Evolutionary conservation across 2,329 filamentous ascomycete genomes (phyloP), one percentile per base, ranked within the genome.

Genomic region (Geosmithia flava): DNA sequence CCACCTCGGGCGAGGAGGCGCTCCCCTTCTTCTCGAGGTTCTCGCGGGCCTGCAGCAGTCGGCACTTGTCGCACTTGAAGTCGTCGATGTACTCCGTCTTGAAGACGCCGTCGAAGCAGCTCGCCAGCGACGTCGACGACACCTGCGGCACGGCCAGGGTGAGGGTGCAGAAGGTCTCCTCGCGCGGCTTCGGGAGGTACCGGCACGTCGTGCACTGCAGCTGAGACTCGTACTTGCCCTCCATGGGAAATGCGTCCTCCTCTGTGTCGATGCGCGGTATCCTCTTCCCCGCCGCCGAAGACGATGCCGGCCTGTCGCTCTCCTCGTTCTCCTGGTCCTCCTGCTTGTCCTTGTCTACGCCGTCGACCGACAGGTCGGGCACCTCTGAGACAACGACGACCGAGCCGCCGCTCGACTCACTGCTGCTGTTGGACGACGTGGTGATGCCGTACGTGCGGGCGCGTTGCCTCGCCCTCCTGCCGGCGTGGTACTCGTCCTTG

Each of bases 61-160:
- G 81, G 60, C 93, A 98, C 66, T 82, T 86, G 58, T 96, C 93
- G 68, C 93, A 98, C 56, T 87, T 90, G 71, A 94, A 98, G 62
- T 95, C 93, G 53, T 97, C 91, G 54, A 98, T 96, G 61, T 89
- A 85, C 64, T 98, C 93, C 0, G 87, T 88, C 66, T 95, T 95
- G 55, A 98, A 83, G 65, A 96, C 83, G 41, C 86, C 86, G 58
- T 98, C 93, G 57, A 98, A 93, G 64, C 93, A 98, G 8, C 81
- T 75, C 59, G 85, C 89, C 16, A 98, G 74, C 0, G 87, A 84
- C 0, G 90, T 90, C 2, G 87, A 85, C 46, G 75, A 81, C 52
- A 83, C 78, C 61, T 93, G 87, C 0, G 93, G 93, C 3, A 98
- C 93, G 57, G 89, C 88, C 47, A 98, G 70, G 1, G 91, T 97